Base-by-base conservation (phyloP, 306 rosid genomes). In the Abrus precatorius region DNA sequence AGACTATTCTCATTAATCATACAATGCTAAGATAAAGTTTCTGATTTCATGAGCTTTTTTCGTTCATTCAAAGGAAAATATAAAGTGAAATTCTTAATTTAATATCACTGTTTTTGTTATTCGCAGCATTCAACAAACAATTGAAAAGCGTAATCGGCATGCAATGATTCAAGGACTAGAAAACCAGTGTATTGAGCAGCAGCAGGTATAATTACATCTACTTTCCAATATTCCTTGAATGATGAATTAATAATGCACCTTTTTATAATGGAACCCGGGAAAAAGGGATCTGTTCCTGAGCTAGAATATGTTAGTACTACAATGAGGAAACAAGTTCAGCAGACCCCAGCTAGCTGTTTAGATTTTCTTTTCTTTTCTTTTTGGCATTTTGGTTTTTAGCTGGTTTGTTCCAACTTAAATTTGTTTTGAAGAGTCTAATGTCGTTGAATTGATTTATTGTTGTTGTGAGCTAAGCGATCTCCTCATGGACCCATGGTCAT, bases 61-160 rank as follows among this genome's bases (percentile, higher is more conserved):
- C 8, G 12, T 53, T 72, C 10, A 6, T 30, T 32, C 9, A 14
- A 20, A 47, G 50, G 12, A 49, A 49, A 36, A 50, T 70, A 6
- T 6, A 47, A 47, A 4, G 33, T 12, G 33, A 5, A n/a, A 49
- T n/a, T 40, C 6, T 64, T 3, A 66, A 66, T 27, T 66, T 14
- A 11, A 36, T 27, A 32, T 67, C 2, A 9, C 14, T 60, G 47
- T 7, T 29, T 55, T 81, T 74, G 69, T 53, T 54, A 13, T 63
- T 44, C 13, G 49, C 62, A 81, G 84, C 50, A 65, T 74, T 69
- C 52, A 64, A 28, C 75, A 74, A 13, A 34, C 44, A 54, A 27
- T 81, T 53, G 79, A 74, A 53, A 81, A 66, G 75, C 84, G 55
- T 44, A 7, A 4, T 54, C 75, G n/a, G 11, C 75, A 81, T 43